phyloP scores from a whole-genome alignment of 1,139 yeast genomes.

The Geotrichum klebahnii region DNA sequence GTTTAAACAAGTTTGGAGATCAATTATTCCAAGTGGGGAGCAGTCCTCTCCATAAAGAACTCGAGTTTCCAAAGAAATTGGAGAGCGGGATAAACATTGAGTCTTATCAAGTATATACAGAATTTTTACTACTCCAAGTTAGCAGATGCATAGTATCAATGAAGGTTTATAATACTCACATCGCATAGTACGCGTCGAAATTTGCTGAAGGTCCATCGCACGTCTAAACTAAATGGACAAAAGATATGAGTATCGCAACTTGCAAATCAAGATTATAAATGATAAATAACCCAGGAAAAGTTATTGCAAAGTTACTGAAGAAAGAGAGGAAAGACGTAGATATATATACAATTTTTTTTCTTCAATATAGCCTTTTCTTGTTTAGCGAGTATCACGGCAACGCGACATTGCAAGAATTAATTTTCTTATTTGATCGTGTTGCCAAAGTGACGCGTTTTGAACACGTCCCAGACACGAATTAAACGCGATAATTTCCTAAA shows the following conservation, averaged over 20 bases:
- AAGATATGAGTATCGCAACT: no score
- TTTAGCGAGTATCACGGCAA: conserved; percentile 9
- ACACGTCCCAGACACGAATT: conserved; percentile 2
- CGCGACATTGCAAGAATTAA: conserved; percentile 6
- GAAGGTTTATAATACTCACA: conserved; percentile 6
- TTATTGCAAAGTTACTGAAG: neutral
- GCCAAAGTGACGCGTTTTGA: neutral
- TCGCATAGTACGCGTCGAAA: conserved; percentile 20
- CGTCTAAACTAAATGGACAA: no score
- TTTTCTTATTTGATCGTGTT: neutral
- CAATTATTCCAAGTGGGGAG: conserved; percentile 36
- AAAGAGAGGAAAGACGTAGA: neutral
- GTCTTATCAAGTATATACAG: conserved; percentile 39
- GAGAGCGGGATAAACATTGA: conserved; percentile 36
- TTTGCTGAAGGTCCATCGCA: conserved; percentile 15
- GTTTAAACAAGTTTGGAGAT: conserved; percentile 35
- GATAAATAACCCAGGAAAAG: conserved; percentile 1
- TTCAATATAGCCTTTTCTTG: no score
- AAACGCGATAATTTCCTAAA: conserved; percentile 2
- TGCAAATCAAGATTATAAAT: no score
- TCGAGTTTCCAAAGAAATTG: conserved; percentile 30
- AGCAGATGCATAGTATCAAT: neutral
- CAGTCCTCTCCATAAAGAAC: conserved; percentile 31
- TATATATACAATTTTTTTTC: no score
- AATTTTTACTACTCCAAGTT: conserved; percentile 35